Conservation (phyloP, 257 asterid genomes). For the Fraxinus americana region DNA sequence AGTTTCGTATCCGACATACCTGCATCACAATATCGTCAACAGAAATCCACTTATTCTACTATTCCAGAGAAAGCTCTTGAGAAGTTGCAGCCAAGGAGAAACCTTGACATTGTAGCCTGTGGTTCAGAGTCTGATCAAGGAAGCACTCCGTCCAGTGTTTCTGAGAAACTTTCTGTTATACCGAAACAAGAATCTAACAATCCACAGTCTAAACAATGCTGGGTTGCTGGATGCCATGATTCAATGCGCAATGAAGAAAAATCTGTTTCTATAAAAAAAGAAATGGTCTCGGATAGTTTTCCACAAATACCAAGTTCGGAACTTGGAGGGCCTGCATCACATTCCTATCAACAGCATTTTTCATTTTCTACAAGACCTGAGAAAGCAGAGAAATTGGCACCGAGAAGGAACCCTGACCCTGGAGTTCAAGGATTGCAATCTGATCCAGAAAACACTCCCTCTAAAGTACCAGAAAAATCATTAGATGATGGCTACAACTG, state of each 20-base stretch:
- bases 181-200: conserved; percentile 38
- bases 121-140: conserved; percentile 32
- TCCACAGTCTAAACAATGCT: conserved; percentile 27
- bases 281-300: conserved; percentile 22
- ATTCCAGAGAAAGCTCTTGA: conserved; percentile 33
- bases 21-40: conserved; percentile 26
- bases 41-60: conserved; percentile 18
- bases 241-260: conserved; percentile 27
- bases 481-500: conserved; percentile 87
- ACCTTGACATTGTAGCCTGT: conserved; percentile 34
- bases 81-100: conserved; percentile 46
- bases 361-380: conserved; percentile 36
- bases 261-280: conserved; percentile 11
- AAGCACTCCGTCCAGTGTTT: conserved; percentile 4
- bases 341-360: conserved; percentile 30
- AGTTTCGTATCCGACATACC: conserved; percentile 14
- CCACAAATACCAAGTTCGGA: conserved; percentile 27
- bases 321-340: conserved; percentile 35
- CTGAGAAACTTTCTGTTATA: conserved; percentile 14
- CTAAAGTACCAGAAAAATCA: conserved; percentile 50
- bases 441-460: conserved; percentile 42
- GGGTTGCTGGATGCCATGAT: conserved; percentile 28
- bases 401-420: conserved; percentile 53
- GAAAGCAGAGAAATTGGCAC: conserved; percentile 65
- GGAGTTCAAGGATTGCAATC: conserved; percentile 40